phyloP scores from a whole-genome alignment of 1,284 basidiomycete species.

The Neonothopanus nambi region DNA sequence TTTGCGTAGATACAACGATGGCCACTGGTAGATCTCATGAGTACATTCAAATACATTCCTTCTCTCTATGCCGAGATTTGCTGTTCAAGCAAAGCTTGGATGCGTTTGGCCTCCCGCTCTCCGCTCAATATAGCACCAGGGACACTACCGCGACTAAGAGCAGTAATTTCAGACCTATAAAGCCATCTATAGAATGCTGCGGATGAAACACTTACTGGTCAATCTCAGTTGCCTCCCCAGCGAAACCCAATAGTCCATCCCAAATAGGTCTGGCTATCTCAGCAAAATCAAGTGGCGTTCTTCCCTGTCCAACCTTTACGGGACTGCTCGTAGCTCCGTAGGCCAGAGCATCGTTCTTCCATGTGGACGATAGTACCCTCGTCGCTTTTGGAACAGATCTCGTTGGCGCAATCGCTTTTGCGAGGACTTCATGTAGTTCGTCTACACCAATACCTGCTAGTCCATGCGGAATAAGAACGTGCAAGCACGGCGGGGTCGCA shows the following conservation, averaged over 20 bases:
- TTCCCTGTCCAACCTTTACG: slow-evolving; percentile 3
- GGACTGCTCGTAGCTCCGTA: slow-evolving; percentile 13
- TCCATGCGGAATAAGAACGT: slow-evolving; percentile 6
- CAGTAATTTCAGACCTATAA: background rate
- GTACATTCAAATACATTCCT: no score
- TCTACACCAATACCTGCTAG: background rate
- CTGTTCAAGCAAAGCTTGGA: slow-evolving; percentile 5
- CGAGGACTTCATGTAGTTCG: slow-evolving; percentile 2
- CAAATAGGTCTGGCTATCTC: slow-evolving; percentile 10
- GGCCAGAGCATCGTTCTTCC: slow-evolving; percentile 9
- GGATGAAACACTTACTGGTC: slow-evolving; percentile 6
- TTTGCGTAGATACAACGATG: no score
- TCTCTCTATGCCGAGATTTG: background rate
- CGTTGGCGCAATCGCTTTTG: slow-evolving; percentile 3
- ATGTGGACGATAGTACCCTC: slow-evolving; percentile 1
- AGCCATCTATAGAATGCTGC: background rate
- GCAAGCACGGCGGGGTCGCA: slow-evolving; percentile 1
- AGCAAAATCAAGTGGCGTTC: slow-evolving; percentile 10
- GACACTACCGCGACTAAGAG: slow-evolving; percentile 10
- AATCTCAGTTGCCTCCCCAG: slow-evolving; percentile 13
- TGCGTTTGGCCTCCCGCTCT: slow-evolving; percentile 7
- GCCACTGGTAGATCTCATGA: no score
- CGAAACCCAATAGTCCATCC: slow-evolving; percentile 10
- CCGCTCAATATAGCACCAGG: slow-evolving; percentile 12
- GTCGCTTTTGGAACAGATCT: background rate